Conservation (phyloP, 2,329 filamentous ascomycete species). For the Pyricularia pennisetigena region DNA sequence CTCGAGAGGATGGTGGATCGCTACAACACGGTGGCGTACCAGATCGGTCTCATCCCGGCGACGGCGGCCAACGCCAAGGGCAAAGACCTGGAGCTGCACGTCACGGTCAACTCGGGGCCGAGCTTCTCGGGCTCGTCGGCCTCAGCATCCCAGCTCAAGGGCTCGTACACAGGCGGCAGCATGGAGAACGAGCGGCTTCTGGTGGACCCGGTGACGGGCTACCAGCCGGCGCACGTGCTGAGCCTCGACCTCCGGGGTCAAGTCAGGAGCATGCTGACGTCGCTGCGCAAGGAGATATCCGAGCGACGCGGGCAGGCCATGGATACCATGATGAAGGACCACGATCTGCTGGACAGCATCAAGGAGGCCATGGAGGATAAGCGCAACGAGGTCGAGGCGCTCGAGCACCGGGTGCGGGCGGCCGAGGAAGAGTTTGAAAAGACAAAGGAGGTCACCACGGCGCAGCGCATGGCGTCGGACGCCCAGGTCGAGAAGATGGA, state of each 20-base stretch:
- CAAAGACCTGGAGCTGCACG: constrained; percentile 70
- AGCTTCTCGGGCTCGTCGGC: constrained; percentile 58
- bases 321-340: constrained; percentile 88
- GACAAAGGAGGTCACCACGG: constrained; percentile 76
- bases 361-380: constrained; percentile 98
- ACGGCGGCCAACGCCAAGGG: constrained; percentile 81
- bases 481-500: constrained; percentile 98
- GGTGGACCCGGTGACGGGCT: constrained; percentile 72
- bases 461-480: constrained; percentile 81
- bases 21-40: constrained; percentile 91
- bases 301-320: constrained; percentile 73
- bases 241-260: constrained; percentile 80
- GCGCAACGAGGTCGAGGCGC: constrained; percentile 78
- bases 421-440: constrained; percentile 92
- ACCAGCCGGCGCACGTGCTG: constrained; percentile 79
- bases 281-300: constrained; percentile 82
- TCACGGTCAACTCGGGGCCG: constrained; percentile 69
- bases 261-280: constrained; percentile 68
- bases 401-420: constrained; percentile 78
- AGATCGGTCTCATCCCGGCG: constrained; percentile 80
- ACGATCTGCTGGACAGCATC: constrained; percentile 86
- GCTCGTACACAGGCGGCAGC: constrained; percentile 22
- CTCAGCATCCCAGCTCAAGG: constrained; percentile 27
- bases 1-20: constrained; percentile 82
- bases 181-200: constrained; percentile 66